Evolutionary conservation across 495 filamentous ascomycete species (phyloP).

Genomic region (Penicillium lividum): DNA sequence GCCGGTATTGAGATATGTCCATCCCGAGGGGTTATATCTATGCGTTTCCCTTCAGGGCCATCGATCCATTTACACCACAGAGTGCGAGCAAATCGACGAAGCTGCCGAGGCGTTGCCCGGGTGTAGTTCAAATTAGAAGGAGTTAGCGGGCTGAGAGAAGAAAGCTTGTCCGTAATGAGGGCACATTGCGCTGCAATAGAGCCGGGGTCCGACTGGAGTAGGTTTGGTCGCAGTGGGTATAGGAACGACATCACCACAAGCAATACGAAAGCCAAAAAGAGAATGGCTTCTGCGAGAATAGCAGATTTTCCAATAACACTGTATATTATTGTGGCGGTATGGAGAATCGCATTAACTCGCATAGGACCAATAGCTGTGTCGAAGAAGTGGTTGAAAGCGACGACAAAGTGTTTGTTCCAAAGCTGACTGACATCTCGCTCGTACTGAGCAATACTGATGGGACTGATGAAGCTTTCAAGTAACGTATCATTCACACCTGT

Average conservation of each 20-base stretch:
- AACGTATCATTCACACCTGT: not conserved
- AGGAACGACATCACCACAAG: constrained; percentile 7
- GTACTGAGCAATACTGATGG: constrained; percentile 3
- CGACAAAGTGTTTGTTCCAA: constrained; percentile 28
- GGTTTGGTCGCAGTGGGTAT: constrained; percentile 16
- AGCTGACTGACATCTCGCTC: constrained; percentile 5
- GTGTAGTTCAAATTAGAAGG: constrained; percentile 12
- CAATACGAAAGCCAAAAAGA: not conserved
- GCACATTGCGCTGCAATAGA: constrained; percentile 27
- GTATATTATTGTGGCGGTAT: not conserved
- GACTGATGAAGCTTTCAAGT: not conserved
- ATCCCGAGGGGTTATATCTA: constrained; percentile 16
- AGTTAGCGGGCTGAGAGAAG: constrained; percentile 3
- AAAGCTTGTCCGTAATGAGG: constrained; percentile 16
- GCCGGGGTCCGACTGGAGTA: constrained; percentile 18
- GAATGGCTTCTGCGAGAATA: constrained; percentile 16
- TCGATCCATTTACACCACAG: constrained; percentile 23
- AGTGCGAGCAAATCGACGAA: constrained; percentile 20
- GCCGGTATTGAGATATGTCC: not conserved
- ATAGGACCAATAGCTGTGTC: constrained; percentile 7
- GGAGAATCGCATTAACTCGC: not conserved
- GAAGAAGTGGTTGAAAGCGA: constrained; percentile 22
- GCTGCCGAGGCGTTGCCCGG: constrained; percentile 21
- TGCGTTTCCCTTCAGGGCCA: constrained; percentile 3
- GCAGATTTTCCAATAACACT: constrained; percentile 17